Base-by-base conservation (phyloP, 495 filamentous ascomycete genomes). In the Aspergillus ostianus region DNA sequence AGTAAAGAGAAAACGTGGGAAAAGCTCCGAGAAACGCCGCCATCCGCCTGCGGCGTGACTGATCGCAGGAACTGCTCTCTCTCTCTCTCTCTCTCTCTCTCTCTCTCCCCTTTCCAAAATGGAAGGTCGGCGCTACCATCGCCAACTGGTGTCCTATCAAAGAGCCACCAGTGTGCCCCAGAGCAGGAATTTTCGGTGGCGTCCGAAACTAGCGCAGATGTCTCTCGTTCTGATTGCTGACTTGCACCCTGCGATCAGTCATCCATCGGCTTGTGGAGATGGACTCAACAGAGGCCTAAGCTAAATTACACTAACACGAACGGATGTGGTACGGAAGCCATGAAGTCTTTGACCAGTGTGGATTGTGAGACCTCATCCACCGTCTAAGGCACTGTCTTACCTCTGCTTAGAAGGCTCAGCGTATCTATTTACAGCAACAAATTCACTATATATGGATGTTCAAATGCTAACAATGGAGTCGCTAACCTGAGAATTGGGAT, bases 171-270 rank as follows among this genome's bases (percentile, higher is more conserved):
- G 1, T 54, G 52, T 54, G 52, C 52, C 52, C 8, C n/a, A 46
- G 21, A 29, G 19, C 52, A 54, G 26, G 17, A 27, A 36, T 27
- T 32, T 30, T 12, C 50, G 21, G 54, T 56, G 54, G 54, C 54
- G 54, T 47, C 45, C 26, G 54, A 56, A 26, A 48, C 54, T 56
- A 56, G 44, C 36, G 54, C 54, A 48, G 44, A 23, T 56, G 41
- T 48, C 26, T 56, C 23, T 46, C 20, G 45, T 26, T 36, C 55
- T 51, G 55, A 57, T 57, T 57, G 55, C 47, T 51, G 47, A 29
- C 52, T 54, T 44, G 52, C 27, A 23, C 52, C 45, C 32, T 21
- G 32, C 45, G 45, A 54, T 17, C 52, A 32, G 45, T 46, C 18
- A 44, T 54, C 45, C 52, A 45, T 19, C 52, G 20, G 36, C 15